Evolutionary conservation across 371 early-diverging fungal genomes (phyloP), one percentile per base, ranked within the genome.

Genomic region (Aphelidium insulamus): DNA sequence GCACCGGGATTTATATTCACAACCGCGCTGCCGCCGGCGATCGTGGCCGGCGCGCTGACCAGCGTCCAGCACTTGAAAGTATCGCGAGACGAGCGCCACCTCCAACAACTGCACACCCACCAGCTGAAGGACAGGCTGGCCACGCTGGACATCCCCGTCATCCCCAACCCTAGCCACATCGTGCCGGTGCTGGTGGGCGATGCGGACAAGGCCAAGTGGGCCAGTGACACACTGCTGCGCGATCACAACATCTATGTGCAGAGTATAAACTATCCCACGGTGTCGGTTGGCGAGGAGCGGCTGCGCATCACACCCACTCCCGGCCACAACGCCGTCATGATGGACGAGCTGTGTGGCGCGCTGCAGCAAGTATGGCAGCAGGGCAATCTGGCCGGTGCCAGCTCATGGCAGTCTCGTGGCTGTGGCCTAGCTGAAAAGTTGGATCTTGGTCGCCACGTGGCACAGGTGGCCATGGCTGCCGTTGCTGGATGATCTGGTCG

Each of bases 1-100:
- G 97, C 97, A 6, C 94, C 94, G 24, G 97, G 97, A 26, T 95
- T 95, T 57, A 95, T 95, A 51, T 95, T 95, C 52, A 95, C 97
- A 37, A 95, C 97, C 4, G 91, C 94, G 14, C 66, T 95, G 17
- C 97, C 97, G 20, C 97, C 97, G 23, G 66, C 77, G 22, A 73
- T 87, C 33, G 85, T 77, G 10, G 69, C 83, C 21, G 97, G 88
- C 37, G 83, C 91, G 9, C 59, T 79, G 30, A 74, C 84, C 15
- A 82, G 85, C 36, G 74, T 95, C 52, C 72, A 77, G 40, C 78
- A 92, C 49, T 67, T 95, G 37, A 78, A 77, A 41, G 34, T 57
- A 34, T 87, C 86, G 11, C 62, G 58, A 30, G 51, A 50, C 22
- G 94, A 92, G 49, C 84, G 97, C 41, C 63, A 62, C 30, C 59